Conservation (phyloP, 2,329 filamentous ascomycete species). For the Penicillium sp. region DNA sequence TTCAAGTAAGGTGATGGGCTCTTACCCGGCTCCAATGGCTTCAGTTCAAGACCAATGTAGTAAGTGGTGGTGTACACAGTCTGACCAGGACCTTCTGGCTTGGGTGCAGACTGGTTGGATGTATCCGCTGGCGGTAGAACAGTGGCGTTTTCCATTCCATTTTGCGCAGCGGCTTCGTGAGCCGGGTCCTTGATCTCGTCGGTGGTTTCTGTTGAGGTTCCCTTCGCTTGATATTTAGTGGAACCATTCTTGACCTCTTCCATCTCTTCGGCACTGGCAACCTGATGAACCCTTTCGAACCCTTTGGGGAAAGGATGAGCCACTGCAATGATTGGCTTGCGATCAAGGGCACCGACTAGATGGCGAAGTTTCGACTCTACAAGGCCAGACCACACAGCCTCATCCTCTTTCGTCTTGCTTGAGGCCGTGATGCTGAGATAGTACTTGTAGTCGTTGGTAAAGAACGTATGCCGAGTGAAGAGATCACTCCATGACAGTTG, state of each 20-base stretch:
- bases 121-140: slow-evolving; percentile 25
- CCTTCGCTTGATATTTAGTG: slow-evolving; percentile 53
- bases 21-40: slow-evolving; percentile 48
- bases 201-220: slow-evolving; percentile 47
- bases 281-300: slow-evolving; percentile 75
- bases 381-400: slow-evolving; percentile 81
- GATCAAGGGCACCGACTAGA: slow-evolving; percentile 75
- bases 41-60: slow-evolving; percentile 83
- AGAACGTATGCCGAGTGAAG: slow-evolving; percentile 87
- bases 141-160: slow-evolving; percentile 38
- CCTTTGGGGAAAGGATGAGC: slow-evolving; percentile 92
- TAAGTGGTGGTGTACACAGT: slow-evolving; percentile 82
- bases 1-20: background rate
- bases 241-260: slow-evolving; percentile 58
- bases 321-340: slow-evolving; percentile 69
- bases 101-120: slow-evolving; percentile 17
- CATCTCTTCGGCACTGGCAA: slow-evolving; percentile 55
- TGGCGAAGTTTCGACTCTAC: slow-evolving; percentile 90
- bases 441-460: slow-evolving; percentile 88
- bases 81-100: slow-evolving; percentile 29
- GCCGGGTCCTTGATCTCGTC: slow-evolving; percentile 48
- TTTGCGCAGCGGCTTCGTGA: slow-evolving; percentile 45
- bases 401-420: slow-evolving; percentile 74
- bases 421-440: slow-evolving; percentile 84
- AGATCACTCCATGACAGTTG: slow-evolving; percentile 78